A percentile compares a stretch with the other conserved stretches of the same genome.
Evolutionary conservation across 495 filamentous ascomycete species (phyloP).

Genomic region (Hyphodiscus hymeniophilus): DNA sequence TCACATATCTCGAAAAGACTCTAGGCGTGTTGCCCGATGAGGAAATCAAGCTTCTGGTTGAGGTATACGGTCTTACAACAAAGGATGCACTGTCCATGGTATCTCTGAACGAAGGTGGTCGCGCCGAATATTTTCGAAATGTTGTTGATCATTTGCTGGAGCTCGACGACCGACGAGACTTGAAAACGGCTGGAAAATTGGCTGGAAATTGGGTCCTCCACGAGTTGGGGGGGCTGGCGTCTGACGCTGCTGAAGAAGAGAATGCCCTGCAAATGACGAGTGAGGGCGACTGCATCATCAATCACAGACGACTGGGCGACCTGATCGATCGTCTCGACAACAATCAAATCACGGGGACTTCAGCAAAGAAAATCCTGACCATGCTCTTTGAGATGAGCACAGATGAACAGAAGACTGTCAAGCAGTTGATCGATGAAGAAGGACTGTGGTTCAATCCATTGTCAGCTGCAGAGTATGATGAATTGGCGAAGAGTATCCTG

Average conservation of each 20-base stretch:
- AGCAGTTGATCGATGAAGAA: conserved; percentile 54
- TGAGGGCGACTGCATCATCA: conserved; percentile 38
- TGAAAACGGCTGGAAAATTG: conserved; percentile 27
- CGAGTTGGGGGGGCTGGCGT: conserved; percentile 69
- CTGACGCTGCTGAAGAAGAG: conserved; percentile 24
- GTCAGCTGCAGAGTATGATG: conserved; percentile 47
- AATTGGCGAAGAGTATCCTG: conserved; percentile 42
- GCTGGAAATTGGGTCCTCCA: conserved; percentile 72
- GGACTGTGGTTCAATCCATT: conserved; percentile 59
- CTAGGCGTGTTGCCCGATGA: conserved; percentile 66
- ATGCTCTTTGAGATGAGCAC: conserved; percentile 42
- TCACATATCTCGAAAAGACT: conserved; percentile 47
- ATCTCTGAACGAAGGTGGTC: conserved; percentile 66
- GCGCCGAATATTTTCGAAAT: conserved; percentile 76
- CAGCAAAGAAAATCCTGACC: conserved; percentile 67
- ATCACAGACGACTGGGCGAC: conserved; percentile 51
- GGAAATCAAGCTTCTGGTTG: conserved; percentile 49
- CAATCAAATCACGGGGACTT: conserved; percentile 63
- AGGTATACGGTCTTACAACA: conserved; percentile 54
- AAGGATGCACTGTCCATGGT: conserved; percentile 85
- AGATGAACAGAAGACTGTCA: conserved; percentile 37
- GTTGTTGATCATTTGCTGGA: conserved; percentile 43
- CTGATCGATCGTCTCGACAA: conserved; percentile 56
- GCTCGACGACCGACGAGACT: not conserved
- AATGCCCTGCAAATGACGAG: conserved; percentile 25